Evolutionary conservation across 371 early-diverging fungal genomes (phyloP), one percentile per base, ranked within the genome.

Genomic region (Apophysomyces elegans): DNA sequence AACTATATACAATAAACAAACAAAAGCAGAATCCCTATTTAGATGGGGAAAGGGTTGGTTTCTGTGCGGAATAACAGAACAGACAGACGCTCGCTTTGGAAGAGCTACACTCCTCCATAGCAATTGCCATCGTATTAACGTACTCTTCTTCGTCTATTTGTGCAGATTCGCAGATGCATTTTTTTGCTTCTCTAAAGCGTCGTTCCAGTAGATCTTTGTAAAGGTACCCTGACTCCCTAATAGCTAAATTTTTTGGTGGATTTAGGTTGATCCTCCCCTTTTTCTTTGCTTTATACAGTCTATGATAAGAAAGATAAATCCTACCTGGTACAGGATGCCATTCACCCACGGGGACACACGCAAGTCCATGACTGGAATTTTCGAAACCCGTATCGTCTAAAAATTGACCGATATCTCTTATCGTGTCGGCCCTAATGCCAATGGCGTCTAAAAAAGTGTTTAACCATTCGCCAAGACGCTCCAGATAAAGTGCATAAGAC

Each of bases 221-320:
- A 18, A 74, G 62, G 37, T 63, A 74, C 0, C 74, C 74, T 1
- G 59, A 65, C 56, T 71, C 66, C 50, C 41, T 68, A 16, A 70
- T 36, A 21, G 18, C 73, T 72, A 50, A 3, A 7, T n/a, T 6
- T 13, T 45, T 45, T 1, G 21, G 21, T 18, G 0, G 16, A 7
- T 18, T 21, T 50, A 5, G 16, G 9, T 56, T n/a, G 4, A 35
- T 2, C 35, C 7, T 5, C n/a, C 13, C 16, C 8, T 61, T 18
- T 64, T 11, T 11, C 11, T 12, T 62, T 26, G 32, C 2, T 26
- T 26, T 26, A 26, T 2, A 26, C 32, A 26, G 2, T 26, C 32
- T 26, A 26, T 26, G 2, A 26, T 26, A 26, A 26, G 2, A 26
- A 26, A 2, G 3, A 26, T 26, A 26, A 26, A 26, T 26, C 32